Conservation (phyloP, 371 early-diverging fungal species). For the Apophysomyces ossiformis region DNA sequence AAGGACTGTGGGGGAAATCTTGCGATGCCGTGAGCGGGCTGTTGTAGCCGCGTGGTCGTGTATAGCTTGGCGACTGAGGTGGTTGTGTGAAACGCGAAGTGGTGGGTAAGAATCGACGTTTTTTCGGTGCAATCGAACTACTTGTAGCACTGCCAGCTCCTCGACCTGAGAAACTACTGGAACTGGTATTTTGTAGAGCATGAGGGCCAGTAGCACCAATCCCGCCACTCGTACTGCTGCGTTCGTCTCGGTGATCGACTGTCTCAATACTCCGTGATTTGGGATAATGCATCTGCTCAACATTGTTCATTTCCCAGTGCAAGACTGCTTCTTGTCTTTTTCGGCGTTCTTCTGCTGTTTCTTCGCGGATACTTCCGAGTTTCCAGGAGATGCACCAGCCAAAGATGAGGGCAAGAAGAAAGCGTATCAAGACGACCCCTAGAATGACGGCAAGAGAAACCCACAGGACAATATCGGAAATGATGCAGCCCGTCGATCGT, state of each 20-base stretch:
- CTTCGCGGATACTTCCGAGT: constrained; percentile 73
- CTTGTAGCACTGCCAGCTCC: neutral
- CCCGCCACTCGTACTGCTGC: constrained; percentile 1
- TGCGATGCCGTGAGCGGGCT: constrained; percentile 2
- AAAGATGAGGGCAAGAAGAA: constrained; percentile 83
- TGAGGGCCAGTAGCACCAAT: neutral
- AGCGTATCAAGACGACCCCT: constrained; percentile 80
- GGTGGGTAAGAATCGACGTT: constrained; percentile 38
- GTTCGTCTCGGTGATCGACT: constrained; percentile 14
- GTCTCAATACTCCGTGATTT: constrained; percentile 42
- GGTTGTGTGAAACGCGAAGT: constrained; percentile 53
- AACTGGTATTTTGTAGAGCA: constrained; percentile 13
- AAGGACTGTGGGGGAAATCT: constrained; percentile 5
- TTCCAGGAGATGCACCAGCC: constrained; percentile 81
- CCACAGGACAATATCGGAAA: constrained; percentile 77
- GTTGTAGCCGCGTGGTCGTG: neutral
- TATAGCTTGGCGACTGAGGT: constrained; percentile 20
- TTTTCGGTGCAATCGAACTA: constrained; percentile 14
- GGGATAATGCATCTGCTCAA: constrained; percentile 60
- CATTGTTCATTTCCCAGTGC: constrained; percentile 72
- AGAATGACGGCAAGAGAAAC: constrained; percentile 79
- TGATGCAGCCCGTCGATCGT: constrained; percentile 78
- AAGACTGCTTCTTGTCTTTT: constrained; percentile 58
- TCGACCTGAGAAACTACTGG: constrained; percentile 2
- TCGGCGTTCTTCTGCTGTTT: constrained; percentile 63